Conservation (phyloP, 805 yeast species). For the Crinitomyces ghanaensis region DNA sequence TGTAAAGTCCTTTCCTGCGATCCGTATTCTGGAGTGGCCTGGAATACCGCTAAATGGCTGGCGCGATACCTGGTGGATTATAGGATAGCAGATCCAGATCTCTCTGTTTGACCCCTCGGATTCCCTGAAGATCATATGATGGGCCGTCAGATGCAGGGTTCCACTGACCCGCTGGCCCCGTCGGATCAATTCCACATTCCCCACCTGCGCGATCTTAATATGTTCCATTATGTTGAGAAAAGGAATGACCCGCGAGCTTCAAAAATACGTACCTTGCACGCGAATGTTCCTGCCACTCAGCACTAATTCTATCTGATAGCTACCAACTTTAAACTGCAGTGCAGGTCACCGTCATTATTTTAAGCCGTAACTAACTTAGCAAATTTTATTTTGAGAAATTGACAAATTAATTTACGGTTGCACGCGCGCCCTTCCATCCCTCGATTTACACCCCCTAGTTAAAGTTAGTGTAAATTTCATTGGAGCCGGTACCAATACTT, state of each 20-base stretch:
- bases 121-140: slow-evolving; percentile 54
- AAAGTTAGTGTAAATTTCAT: no score
- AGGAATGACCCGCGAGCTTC: no score
- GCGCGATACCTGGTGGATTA: slow-evolving; percentile 39
- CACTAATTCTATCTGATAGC: no score
- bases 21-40: slow-evolving; percentile 40
- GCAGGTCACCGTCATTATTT: no score
- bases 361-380: no score
- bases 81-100: slow-evolving; percentile 87
- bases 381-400: no score
- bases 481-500: no score
- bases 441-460: neutral
- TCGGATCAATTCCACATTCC: slow-evolving; percentile 43
- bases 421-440: slow-evolving; percentile 3
- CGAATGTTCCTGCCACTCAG: no score
- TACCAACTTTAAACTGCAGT: no score
- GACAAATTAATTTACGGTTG: slow-evolving; percentile 1
- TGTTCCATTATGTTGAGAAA: slow-evolving; percentile 39
- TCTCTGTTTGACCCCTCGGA: slow-evolving; percentile 36
- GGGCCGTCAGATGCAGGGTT: slow-evolving; percentile 57
- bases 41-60: slow-evolving; percentile 10
- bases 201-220: slow-evolving; percentile 36
- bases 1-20: slow-evolving; percentile 78
- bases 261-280: no score
- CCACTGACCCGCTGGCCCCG: slow-evolving; percentile 49